These are phyloP conservation scores for Thalia dealbata DNA, from an alignment of 176 grass and related monocot genomes.

Conservation along the genomic window DNA sequence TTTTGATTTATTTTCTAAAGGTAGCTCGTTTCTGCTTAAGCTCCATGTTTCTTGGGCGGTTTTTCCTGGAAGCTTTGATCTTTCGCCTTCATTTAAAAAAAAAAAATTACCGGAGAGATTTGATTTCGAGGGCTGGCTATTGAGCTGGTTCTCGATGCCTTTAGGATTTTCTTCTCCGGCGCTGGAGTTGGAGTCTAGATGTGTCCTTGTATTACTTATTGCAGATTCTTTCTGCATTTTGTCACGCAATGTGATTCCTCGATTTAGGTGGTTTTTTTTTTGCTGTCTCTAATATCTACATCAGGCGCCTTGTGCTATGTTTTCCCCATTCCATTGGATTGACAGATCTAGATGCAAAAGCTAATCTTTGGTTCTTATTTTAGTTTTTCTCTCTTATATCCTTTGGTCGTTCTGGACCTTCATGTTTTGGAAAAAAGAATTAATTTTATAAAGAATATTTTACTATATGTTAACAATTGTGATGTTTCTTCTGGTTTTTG, in stretches of 20 bases:
- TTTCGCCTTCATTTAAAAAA: neutral
- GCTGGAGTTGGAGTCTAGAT: conserved; percentile 5
- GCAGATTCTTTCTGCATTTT: neutral
- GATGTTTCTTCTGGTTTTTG: no score
- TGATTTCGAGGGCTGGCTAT: conserved; percentile 3
- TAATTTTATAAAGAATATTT: no score
- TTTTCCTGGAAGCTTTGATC: neutral
- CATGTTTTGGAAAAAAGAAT: no score
- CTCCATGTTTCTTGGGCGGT: neutral
- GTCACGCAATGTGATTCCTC: neutral
- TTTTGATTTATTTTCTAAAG: no score
- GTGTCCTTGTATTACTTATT: neutral
- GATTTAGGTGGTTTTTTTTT: no score
- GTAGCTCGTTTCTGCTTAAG: neutral
- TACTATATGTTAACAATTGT: no score
- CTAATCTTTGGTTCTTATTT: no score
- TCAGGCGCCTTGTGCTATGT: no score
- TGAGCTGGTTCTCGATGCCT: neutral
- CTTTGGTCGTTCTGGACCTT: no score
- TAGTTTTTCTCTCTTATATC: no score
- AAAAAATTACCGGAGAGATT: neutral
- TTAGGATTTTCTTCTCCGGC: neutral
- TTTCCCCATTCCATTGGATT: no score
- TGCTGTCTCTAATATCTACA: neutral
- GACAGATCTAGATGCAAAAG: no score